phyloP scores from a whole-genome alignment of 169 alveolate species.

The Plasmodium vivax region DNA sequence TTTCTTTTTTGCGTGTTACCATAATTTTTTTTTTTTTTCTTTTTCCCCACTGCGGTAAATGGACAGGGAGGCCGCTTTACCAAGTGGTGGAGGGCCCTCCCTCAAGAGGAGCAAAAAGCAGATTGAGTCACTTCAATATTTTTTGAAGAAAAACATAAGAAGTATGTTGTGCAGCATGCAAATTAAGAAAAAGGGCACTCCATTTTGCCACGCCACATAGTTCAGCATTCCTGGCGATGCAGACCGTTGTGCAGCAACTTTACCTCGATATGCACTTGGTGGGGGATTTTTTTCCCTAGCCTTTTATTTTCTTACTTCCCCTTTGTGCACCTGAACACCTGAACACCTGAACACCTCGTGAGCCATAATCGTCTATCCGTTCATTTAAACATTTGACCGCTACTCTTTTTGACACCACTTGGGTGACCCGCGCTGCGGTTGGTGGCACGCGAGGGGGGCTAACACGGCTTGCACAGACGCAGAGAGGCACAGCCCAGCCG shows the following conservation, averaged over 20 bases:
- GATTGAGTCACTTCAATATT: constrained; percentile 44
- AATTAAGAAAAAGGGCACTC: background rate
- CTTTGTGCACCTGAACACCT: background rate
- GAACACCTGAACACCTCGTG: too few relatives aligned
- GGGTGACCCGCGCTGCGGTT: background rate
- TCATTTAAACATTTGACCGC: background rate
- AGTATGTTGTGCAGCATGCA: constrained; percentile 25
- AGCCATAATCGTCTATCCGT: background rate
- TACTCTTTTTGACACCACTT: background rate
- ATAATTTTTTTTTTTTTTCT: background rate
- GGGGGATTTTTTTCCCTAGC: background rate
- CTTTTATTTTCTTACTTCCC: background rate
- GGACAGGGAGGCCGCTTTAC: constrained; percentile 10
- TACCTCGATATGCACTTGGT: background rate
- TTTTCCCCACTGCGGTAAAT: background rate
- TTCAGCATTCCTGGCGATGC: background rate
- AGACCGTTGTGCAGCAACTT: background rate
- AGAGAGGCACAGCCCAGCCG: background rate
- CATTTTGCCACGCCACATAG: background rate
- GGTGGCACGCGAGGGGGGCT: background rate
- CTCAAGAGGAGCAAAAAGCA: constrained; percentile 51
- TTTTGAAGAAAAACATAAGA: constrained; percentile 37
- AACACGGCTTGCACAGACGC: background rate
- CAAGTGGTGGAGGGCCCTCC: background rate
- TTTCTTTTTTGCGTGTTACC: background rate